Conservation (phyloP, 257 asterid genomes). For the Solanum pennellii region DNA sequence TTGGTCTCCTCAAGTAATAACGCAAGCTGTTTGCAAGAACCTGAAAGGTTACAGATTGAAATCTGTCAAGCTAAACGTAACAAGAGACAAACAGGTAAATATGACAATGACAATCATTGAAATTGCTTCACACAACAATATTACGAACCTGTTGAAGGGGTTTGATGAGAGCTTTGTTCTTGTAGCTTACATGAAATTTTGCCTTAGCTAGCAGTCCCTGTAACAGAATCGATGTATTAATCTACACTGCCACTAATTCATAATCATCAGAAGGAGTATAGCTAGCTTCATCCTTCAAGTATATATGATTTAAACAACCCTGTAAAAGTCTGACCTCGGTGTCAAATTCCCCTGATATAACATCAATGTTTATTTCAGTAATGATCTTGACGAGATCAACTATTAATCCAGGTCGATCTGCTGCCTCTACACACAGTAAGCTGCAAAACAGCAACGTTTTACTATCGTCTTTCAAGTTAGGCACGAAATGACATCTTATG, state of each 20-base stretch:
- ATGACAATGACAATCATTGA: neutral
- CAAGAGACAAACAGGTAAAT: neutral
- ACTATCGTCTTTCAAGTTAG: neutral
- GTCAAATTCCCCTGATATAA: conserved; percentile 87
- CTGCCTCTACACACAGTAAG: conserved; percentile 73
- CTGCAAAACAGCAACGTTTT: conserved; percentile 33
- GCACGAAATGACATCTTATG: neutral
- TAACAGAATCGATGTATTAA: neutral
- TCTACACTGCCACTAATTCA: neutral
- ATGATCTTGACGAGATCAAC: conserved; percentile 90
- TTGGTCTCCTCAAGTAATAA: conserved; percentile 74
- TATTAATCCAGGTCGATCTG: conserved; percentile 85
- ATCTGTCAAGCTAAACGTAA: neutral
- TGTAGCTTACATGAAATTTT: conserved; percentile 86
- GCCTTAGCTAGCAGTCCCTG: conserved; percentile 97
- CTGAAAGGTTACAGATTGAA: conserved; percentile 25
- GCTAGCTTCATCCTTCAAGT: neutral
- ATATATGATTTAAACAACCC: neutral
- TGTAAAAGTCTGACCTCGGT: conserved; percentile 51
- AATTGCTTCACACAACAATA: neutral
- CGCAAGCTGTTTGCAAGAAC: conserved; percentile 81
- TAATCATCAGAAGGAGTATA: neutral
- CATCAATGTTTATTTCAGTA: conserved; percentile 67
- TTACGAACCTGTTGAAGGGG: conserved; percentile 82
- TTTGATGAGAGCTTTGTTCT: conserved; percentile 71